These are phyloP conservation scores for Leishmania braziliensis DNA, from an alignment of 208 protist genomes.

Conservation along the genomic window DNA sequence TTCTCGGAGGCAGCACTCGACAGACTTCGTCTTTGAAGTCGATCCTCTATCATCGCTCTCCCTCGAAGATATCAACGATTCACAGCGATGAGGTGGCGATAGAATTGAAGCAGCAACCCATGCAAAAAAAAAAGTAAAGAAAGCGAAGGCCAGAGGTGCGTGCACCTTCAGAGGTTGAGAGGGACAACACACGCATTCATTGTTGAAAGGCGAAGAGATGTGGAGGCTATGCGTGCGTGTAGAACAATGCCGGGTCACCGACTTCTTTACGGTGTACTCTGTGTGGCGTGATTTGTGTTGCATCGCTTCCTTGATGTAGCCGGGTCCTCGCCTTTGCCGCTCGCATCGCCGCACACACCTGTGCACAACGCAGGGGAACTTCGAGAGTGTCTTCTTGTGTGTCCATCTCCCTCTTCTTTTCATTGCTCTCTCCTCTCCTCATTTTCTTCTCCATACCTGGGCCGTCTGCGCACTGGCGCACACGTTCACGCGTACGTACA, in stretches of 20 bases:
- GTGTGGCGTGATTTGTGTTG: neutral
- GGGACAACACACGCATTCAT: neutral
- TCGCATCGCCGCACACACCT: neutral
- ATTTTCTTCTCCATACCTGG: neutral
- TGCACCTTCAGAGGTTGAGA: neutral
- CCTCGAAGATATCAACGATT: neutral
- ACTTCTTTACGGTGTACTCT: neutral
- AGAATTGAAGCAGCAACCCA: neutral
- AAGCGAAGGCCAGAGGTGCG: neutral
- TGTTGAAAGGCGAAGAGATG: neutral
- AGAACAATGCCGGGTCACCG: neutral
- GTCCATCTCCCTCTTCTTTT: neutral
- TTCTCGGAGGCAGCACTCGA: neutral
- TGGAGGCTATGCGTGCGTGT: neutral
- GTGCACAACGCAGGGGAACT: neutral
- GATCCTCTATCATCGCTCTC: neutral
- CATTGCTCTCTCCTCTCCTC: neutral
- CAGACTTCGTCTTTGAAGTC: neutral
- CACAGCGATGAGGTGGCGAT: neutral
- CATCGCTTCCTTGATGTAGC: neutral
- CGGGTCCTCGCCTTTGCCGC: neutral
- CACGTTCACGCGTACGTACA: neutral
- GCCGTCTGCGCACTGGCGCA: neutral
- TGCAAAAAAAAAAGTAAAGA: neutral
- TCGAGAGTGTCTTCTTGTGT: constrained; percentile 1